phyloP scores from a whole-genome alignment of 139 green algal genomes.

The Ostreobium quekettii region DNA sequence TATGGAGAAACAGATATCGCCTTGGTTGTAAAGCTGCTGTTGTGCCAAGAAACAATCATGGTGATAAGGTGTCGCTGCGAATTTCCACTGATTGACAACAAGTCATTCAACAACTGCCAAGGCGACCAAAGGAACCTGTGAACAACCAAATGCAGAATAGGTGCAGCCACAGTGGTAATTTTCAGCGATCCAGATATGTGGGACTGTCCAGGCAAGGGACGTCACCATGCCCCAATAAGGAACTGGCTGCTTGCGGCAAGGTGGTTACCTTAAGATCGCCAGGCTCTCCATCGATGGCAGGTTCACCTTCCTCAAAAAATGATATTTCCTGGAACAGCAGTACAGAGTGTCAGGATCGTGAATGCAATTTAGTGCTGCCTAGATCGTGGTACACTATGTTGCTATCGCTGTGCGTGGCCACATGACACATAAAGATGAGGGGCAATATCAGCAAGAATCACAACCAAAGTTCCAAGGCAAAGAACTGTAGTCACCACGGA shows the following conservation, averaged over 20 bases:
- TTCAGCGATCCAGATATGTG: background rate
- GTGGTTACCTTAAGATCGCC: slow-evolving; percentile 76
- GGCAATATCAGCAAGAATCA: too few relatives aligned
- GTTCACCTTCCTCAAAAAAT: slow-evolving; percentile 95
- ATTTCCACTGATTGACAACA: background rate
- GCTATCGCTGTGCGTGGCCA: too few relatives aligned
- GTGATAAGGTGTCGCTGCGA: too few relatives aligned
- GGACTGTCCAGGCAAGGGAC: background rate
- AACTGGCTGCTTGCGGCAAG: background rate
- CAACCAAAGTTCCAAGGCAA: too few relatives aligned
- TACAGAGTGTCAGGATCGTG: background rate
- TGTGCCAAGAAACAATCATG: too few relatives aligned
- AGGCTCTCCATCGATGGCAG: slow-evolving; percentile 85
- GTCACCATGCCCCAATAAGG: slow-evolving; percentile 1
- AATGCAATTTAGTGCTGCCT: too few relatives aligned
- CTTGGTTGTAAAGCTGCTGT: too few relatives aligned
- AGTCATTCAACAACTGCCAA: background rate
- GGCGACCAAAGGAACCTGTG: background rate
- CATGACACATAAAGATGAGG: too few relatives aligned
- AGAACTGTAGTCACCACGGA: too few relatives aligned
- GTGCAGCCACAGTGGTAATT: background rate
- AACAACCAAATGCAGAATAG: background rate
- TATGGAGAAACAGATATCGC: too few relatives aligned
- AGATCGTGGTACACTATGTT: too few relatives aligned
- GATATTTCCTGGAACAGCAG: slow-evolving; percentile 55